Conservation (phyloP, 441 rosid genomes). For the Eutrema salsugineum region DNA sequence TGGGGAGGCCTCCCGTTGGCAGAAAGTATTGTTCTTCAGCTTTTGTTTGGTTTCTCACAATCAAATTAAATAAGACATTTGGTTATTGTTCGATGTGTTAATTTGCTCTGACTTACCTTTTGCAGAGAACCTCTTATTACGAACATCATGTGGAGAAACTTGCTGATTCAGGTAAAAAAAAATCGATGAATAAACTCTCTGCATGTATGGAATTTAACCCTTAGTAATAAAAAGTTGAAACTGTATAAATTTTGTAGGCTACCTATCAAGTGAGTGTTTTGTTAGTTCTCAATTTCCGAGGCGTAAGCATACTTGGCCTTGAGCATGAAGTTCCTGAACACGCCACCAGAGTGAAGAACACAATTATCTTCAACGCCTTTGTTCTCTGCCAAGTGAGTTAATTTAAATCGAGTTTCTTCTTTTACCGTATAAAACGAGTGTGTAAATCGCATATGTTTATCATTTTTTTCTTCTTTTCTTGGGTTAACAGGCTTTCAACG, state of each 20-base stretch:
- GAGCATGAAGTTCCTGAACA: conserved; percentile 34
- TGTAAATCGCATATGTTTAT: neutral
- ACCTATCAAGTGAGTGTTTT: conserved; percentile 73
- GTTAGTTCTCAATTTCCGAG: conserved; percentile 72
- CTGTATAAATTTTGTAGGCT: conserved; percentile 54
- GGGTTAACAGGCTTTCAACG: conserved; percentile 75
- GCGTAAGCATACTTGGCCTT: conserved; percentile 56
- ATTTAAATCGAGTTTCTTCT: neutral
- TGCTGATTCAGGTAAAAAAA: conserved; percentile 72
- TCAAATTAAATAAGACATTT: neutral
- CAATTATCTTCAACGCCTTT: conserved; percentile 89
- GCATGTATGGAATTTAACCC: neutral
- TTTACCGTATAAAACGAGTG: neutral
- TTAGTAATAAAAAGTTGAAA: neutral
- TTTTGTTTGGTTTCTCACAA: conserved; percentile 1
- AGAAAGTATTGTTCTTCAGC: conserved; percentile 55
- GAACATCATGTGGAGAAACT: conserved; percentile 98
- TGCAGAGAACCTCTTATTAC: conserved; percentile 90
- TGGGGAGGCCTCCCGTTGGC: conserved; percentile 90
- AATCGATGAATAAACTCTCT: neutral
- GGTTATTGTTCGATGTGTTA: neutral
- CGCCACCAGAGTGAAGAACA: conserved; percentile 75
- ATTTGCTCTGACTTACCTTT: neutral
- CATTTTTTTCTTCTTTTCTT: neutral
- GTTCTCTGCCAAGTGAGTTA: conserved; percentile 89